Evolutionary conservation across 768 basidiomycete species (phyloP).

Genomic region (Russula vinacea): DNA sequence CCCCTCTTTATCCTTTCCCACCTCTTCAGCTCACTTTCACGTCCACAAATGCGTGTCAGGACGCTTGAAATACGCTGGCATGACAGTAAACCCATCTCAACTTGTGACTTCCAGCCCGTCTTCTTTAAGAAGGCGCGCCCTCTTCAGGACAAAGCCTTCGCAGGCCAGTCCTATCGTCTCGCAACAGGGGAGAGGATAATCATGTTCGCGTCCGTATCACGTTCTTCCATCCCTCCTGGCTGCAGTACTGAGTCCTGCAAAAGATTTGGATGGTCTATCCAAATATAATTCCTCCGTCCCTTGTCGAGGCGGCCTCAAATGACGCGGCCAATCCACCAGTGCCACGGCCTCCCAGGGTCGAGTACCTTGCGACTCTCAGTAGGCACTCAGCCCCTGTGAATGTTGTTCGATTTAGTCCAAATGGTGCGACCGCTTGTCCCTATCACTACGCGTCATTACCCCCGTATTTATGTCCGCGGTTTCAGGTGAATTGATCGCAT

Average conservation of each 20-base stretch:
- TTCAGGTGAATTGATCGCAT: slow-evolving; percentile 85
- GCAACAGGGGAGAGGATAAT: slow-evolving; percentile 98
- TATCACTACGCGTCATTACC: slow-evolving; percentile 8
- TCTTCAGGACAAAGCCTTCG: slow-evolving; percentile 51
- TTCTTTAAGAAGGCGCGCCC: slow-evolving; percentile 81
- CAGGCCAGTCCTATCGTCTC: slow-evolving; percentile 76
- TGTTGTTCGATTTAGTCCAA: slow-evolving; percentile 93
- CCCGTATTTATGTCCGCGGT: slow-evolving; percentile 8
- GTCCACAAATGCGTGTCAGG: slow-evolving; percentile 67
- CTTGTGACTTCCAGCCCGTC: slow-evolving; percentile 91
- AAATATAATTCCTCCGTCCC: slow-evolving; percentile 69
- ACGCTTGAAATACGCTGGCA: slow-evolving; percentile 96
- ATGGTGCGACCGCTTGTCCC: slow-evolving; percentile 51
- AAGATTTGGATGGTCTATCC: slow-evolving; percentile 96
- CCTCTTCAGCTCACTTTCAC: slow-evolving; percentile 18
- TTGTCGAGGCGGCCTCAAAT: slow-evolving; percentile 44
- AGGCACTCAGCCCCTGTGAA: slow-evolving; percentile 95
- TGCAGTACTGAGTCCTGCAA: not conserved
- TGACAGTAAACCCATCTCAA: slow-evolving; percentile 92
- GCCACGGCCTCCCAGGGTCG: slow-evolving; percentile 77
- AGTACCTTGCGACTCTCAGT: slow-evolving; percentile 91
- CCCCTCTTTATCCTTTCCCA: slow-evolving; percentile 1
- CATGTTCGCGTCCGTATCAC: slow-evolving; percentile 80
- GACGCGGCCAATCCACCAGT: slow-evolving; percentile 36
- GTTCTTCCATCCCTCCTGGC: not conserved